Evolutionary conservation across 805 yeast genomes (phyloP), one percentile per base, ranked within the genome.

Genomic region (Spathaspora arborariae): DNA sequence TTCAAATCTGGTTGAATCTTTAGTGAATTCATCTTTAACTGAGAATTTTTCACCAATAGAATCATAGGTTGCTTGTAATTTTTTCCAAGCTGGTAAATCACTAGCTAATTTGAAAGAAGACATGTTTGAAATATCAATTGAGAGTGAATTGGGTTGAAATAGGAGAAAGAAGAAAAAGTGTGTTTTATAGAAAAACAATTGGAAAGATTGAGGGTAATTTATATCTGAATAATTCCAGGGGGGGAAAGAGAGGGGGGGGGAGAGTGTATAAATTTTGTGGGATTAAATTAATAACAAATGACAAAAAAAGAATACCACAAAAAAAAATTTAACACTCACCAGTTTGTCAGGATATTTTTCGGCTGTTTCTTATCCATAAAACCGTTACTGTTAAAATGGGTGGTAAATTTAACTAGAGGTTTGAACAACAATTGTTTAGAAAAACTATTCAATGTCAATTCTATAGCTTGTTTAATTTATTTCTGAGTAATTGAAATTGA

Each of bases 1-100:
- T 52, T 72, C 78, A 62, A 84, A 89, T 67, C 99, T 82, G 51
- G 76, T 59, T 19, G 87, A 65, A 68, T 94, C 97, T 56, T 78
- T 71, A 44, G 76, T 69, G 67, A 94, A 94, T 58, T 87, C 94
- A 39, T 84, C 85, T 63, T 79, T 80, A 50, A 91, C 89, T 52
- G 84, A 79, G 66, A 89, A 78, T 48, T 73, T 56, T 64, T 85
- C 82, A 53, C 96, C 97, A 54, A 76, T 72, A 51, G 80, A 55
- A 54, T 86, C 84, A 74, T 82, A 88, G 51, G 88, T 70, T 47
- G 68, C 54, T 74, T 89, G 85, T 57, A 94, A 80, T 58, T 82
- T 73, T 55, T 82, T 76, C 96, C 96, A 94, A 43, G 97, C 84
- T 51, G 92, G 82, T 59, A 90, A 79, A 55, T 88, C 91, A 45